Conservation (phyloP, 179 eudicot genomes). For the Beta macrorhiza region DNA sequence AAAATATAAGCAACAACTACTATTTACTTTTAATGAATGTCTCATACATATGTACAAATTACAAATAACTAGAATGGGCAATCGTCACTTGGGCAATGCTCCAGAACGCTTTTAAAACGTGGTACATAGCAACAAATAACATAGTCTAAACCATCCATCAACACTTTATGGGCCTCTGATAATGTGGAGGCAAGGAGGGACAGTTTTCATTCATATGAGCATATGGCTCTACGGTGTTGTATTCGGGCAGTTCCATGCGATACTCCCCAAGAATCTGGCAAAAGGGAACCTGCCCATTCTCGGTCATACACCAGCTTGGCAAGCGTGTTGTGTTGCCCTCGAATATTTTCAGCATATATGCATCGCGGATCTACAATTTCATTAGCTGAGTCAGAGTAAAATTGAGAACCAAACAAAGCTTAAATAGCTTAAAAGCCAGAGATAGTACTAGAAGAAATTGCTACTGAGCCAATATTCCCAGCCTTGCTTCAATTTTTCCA, state of each 20-base stretch:
- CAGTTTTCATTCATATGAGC: conserved; percentile 93
- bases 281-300: conserved; percentile 57
- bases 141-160: conserved; percentile 25
- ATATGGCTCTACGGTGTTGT: conserved; percentile 80
- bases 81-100: conserved; percentile 11
- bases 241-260: conserved; percentile 82
- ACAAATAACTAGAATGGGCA: not conserved
- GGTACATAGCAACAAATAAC: conserved; percentile 15
- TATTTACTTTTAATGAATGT: not conserved
- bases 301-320: conserved; percentile 85
- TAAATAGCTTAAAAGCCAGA: too few relatives aligned
- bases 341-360: conserved; percentile 82
- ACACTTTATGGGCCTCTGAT: conserved; percentile 76
- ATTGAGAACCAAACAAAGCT: not conserved
- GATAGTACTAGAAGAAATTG: too few relatives aligned
- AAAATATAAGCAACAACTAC: not conserved
- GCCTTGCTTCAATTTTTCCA: not conserved
- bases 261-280: conserved; percentile 98
- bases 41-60: too few relatives aligned
- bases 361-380: conserved; percentile 79
- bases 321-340: conserved; percentile 74
- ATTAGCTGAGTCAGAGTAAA: not conserved
- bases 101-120: conserved; percentile 9
- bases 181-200: conserved; percentile 87
- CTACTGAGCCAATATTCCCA: not conserved